Conservation (phyloP, 2,329 filamentous ascomycete genomes). For the Alternaria consortialis region DNA sequence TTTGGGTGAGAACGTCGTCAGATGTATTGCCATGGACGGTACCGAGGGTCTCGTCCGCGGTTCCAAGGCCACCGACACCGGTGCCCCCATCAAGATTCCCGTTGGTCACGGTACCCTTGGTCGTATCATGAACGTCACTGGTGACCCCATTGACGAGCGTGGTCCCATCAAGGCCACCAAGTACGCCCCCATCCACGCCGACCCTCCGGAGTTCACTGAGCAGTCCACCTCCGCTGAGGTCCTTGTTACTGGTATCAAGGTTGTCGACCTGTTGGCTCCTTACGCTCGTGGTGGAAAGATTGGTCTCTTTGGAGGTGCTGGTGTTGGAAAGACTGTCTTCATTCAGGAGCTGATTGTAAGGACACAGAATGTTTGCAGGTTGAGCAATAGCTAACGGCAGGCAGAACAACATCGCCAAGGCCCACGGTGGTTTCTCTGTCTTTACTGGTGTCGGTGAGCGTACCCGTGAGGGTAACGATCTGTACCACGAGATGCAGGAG, state of each 20-base stretch:
- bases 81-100: slow-evolving; percentile 93
- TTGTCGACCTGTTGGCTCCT: slow-evolving; percentile 97
- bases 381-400: slow-evolving; percentile 34
- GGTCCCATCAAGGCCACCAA: slow-evolving; percentile 95
- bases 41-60: slow-evolving; percentile 99
- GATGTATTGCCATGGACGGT: slow-evolving; percentile 99
- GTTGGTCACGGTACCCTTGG: slow-evolving; percentile 93
- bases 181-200: slow-evolving; percentile 89
- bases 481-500: slow-evolving; percentile 99
- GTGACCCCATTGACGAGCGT: slow-evolving; percentile 99
- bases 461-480: slow-evolving; percentile 99
- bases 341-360: slow-evolving; percentile 98
- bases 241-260: slow-evolving; percentile 99
- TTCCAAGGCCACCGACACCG: slow-evolving; percentile 83
- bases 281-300: slow-evolving; percentile 99
- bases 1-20: slow-evolving; percentile 98
- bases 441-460: slow-evolving; percentile 99
- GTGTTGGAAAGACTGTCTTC: slow-evolving; percentile 99
- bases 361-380: neutral
- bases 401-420: slow-evolving; percentile 99
- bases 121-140: slow-evolving; percentile 99
- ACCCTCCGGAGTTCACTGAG: slow-evolving; percentile 89
- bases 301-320: slow-evolving; percentile 99
- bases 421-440: slow-evolving; percentile 99
- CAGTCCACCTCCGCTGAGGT: slow-evolving; percentile 97